A percentile compares a stretch with the other conserved stretches of the same genome.
These are phyloP conservation scores for Scleroderma citrinum DNA, from an alignment of 768 basidiomycete species.

Conservation along the genomic window DNA sequence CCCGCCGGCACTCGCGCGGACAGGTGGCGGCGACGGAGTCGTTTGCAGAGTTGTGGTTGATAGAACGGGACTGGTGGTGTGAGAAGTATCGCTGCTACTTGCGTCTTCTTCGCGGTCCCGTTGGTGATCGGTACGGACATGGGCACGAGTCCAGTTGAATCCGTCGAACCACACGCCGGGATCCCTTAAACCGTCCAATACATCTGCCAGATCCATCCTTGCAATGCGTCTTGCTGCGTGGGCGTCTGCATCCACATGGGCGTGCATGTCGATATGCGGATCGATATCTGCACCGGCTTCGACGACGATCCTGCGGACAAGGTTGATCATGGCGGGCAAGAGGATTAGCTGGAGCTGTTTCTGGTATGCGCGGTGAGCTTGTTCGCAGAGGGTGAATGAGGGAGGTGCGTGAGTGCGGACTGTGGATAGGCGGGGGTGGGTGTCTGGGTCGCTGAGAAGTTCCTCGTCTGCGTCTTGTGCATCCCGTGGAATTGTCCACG, in stretches of 20 bases:
- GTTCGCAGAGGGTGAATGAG: slow-evolving; percentile 57
- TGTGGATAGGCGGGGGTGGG: slow-evolving; percentile 46
- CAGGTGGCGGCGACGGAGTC: slow-evolving; percentile 70
- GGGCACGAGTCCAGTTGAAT: slow-evolving; percentile 48
- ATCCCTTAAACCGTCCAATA: slow-evolving; percentile 49
- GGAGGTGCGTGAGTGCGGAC: slow-evolving; percentile 52
- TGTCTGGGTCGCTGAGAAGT: slow-evolving; percentile 24
- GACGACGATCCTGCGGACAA: slow-evolving; percentile 60
- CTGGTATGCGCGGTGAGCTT: slow-evolving; percentile 52
- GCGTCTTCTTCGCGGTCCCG: slow-evolving; percentile 41
- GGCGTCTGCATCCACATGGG: slow-evolving; percentile 8
- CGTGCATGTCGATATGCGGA: too few relatives aligned
- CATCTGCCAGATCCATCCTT: slow-evolving; percentile 56
- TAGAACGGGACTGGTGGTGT: slow-evolving; percentile 65
- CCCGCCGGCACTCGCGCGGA: slow-evolving; percentile 29
- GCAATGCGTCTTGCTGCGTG: slow-evolving; percentile 55
- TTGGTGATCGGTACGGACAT: slow-evolving; percentile 31
- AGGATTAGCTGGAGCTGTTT: slow-evolving; percentile 57
- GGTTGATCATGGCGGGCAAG: slow-evolving; percentile 59
- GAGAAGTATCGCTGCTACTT: slow-evolving; percentile 45
- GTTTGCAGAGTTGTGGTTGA: slow-evolving; percentile 72
- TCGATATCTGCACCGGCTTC: slow-evolving; percentile 37
- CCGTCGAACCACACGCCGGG: slow-evolving; percentile 68
- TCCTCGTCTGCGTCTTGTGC: slow-evolving; percentile 4
- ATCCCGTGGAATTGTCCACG: slow-evolving; percentile 47